phyloP scores from a whole-genome alignment of 2,329 filamentous ascomycete species.

The Dichotomopilus funicola region DNA sequence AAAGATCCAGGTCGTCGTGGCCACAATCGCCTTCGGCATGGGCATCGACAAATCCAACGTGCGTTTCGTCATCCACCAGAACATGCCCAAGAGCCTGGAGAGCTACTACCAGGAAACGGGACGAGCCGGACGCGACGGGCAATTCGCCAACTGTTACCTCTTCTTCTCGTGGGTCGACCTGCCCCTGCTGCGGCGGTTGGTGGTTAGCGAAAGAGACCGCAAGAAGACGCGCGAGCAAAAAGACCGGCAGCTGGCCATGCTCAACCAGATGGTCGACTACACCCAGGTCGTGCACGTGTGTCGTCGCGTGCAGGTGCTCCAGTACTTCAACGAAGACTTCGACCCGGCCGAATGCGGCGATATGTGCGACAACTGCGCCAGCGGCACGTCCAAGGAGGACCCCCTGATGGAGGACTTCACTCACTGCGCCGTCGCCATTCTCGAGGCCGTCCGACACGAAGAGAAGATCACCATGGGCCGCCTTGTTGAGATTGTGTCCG shows the following conservation, averaged over 20 bases:
- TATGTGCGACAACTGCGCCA: conserved; percentile 85
- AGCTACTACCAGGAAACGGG: conserved; percentile 99
- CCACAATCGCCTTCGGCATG: conserved; percentile 98
- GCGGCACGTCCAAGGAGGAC: conserved; percentile 42
- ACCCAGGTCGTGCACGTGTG: conserved; percentile 88
- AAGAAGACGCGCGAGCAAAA: conserved; percentile 62
- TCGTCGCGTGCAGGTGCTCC: conserved; percentile 76
- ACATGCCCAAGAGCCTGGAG: conserved; percentile 88
- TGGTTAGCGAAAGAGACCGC: conserved; percentile 66
- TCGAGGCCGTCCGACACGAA: conserved; percentile 59
- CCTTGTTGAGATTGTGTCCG: conserved; percentile 78
- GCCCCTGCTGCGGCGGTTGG: conserved; percentile 68
- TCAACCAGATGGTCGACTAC: conserved; percentile 76
- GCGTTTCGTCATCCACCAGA: conserved; percentile 91
- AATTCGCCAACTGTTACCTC: conserved; percentile 80
- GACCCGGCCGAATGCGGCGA: conserved; percentile 61
- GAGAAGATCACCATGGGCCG: conserved; percentile 64
- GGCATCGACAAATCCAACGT: conserved; percentile 99
- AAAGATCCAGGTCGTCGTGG: conserved; percentile 79
- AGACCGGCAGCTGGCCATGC: conserved; percentile 75
- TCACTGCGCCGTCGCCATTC: conserved; percentile 61
- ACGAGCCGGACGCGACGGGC: conserved; percentile 84
- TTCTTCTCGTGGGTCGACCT: conserved; percentile 81
- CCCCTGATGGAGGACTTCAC: conserved; percentile 76
- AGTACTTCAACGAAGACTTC: conserved; percentile 92